Evolutionary conservation across 345 rosid genomes (phyloP), one percentile per base, ranked within the genome.

Genomic region (Raphanus raphanistrum): DNA sequence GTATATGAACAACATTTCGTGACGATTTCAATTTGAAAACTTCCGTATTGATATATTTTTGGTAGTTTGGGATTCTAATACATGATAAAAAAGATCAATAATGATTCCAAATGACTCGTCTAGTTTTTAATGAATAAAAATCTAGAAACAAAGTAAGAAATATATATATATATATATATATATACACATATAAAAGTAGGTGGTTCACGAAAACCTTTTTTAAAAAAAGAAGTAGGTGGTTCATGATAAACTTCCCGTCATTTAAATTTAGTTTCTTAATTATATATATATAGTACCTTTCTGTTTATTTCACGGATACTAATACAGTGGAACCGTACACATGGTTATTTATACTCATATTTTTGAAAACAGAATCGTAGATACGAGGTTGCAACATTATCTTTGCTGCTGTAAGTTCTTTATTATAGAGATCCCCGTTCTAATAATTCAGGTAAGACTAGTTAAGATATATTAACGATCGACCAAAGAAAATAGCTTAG

Each of bases 1-100:
- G 35, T 73, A 66, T 72, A 35, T 59, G 63, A 35, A 67, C 50
- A 79, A 73, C 64, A 79, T 59, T 73, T 70, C 74, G 69, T 79
- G 60, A 79, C 70, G 77, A 78, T 66, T 66, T 72, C 55, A 65
- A 17, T 71, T 57, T 41, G 45, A 3, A 74, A 70, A n/a, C 65
- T 28, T 17, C 12, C 78, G 50, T 73, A 50, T 67, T 57, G 3
- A 73, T 67, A 10, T 33, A 45, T 15, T 21, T 17, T 73, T 31
- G 11, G 77, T 65, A 31, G 60, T 45, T 31, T 63, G 45, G 52
- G 35, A 29, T 52, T 76, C 63, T 16, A 32, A 45, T 6, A n/a
- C 5, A 72, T 11, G 38, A 63, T 36, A 52, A 63, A 28, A 28
- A 41, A 77, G 21, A 55, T 21, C 32, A 25, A 5, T 32, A 45